These are phyloP conservation scores for Luffa aegyptiaca DNA, from an alignment of 306 rosid species.

Conservation along the genomic window DNA sequence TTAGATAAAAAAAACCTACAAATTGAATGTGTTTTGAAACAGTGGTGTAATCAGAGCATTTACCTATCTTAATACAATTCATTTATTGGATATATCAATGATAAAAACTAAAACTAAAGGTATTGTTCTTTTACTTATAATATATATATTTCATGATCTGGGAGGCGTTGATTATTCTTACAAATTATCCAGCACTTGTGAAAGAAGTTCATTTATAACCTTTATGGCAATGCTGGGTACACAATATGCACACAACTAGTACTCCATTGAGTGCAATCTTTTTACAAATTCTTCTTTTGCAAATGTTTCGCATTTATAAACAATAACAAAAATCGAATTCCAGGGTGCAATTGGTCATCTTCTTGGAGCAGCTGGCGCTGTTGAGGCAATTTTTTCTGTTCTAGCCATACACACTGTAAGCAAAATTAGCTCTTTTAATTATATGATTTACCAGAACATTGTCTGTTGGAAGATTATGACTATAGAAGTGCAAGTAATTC, in stretches of 20 bases:
- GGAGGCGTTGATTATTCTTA: background rate
- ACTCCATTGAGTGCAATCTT: background rate
- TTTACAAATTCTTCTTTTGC: background rate
- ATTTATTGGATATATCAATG: background rate
- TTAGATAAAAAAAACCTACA: too few species aligned
- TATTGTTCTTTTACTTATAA: background rate
- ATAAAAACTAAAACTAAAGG: background rate
- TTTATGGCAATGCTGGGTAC: background rate
- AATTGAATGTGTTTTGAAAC: background rate
- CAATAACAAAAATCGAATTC: conserved; percentile 16
- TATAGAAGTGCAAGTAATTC: background rate
- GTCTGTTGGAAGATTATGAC: background rate
- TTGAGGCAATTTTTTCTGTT: conserved; percentile 89
- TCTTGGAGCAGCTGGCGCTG: conserved; percentile 95
- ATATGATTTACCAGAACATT: background rate
- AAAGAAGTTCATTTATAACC: background rate
- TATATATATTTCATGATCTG: background rate
- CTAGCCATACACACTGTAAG: conserved; percentile 61
- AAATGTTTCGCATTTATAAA: background rate
- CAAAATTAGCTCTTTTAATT: background rate
- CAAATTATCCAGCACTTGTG: background rate
- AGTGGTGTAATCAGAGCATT: background rate
- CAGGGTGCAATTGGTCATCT: conserved; percentile 97
- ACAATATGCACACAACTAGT: background rate
- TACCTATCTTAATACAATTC: background rate